Conservation (phyloP, 768 basidiomycete genomes). For the Psilocybe tampanensis region DNA sequence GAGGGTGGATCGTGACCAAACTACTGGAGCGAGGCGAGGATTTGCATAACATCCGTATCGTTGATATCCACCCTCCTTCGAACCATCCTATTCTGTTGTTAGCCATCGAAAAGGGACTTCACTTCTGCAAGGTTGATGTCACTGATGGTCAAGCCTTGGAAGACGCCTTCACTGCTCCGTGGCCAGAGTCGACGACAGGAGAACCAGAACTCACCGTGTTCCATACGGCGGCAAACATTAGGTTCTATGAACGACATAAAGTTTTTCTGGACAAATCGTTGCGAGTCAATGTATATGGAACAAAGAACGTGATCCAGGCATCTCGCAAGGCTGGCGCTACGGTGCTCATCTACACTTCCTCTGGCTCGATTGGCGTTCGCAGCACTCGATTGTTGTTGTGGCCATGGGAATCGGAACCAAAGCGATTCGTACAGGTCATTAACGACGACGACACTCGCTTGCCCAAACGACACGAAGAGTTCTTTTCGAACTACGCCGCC, state of each 20-base stretch:
- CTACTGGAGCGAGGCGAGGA: slow-evolving; percentile 74
- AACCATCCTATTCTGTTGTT: slow-evolving; percentile 50
- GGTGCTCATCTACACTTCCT: slow-evolving; percentile 72
- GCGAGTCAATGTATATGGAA: slow-evolving; percentile 67
- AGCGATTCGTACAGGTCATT: slow-evolving; percentile 61
- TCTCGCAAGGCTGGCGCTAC: slow-evolving; percentile 55
- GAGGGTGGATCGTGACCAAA: slow-evolving; percentile 76
- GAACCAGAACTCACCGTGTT: slow-evolving; percentile 63
- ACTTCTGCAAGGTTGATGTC: slow-evolving; percentile 63
- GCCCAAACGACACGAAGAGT: slow-evolving; percentile 58
- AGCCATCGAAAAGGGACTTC: slow-evolving; percentile 52
- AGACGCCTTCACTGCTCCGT: slow-evolving; percentile 64
- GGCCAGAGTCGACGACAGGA: slow-evolving; percentile 41
- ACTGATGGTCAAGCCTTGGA: slow-evolving; percentile 54
- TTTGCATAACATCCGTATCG: slow-evolving; percentile 59
- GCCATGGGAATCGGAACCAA: slow-evolving; percentile 72
- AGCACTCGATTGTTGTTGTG: slow-evolving; percentile 66
- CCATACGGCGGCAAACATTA: slow-evolving; percentile 78
- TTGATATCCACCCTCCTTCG: slow-evolving; percentile 67
- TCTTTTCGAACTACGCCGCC: slow-evolving; percentile 79
- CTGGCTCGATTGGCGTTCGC: slow-evolving; percentile 63
- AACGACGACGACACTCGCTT: slow-evolving; percentile 58
- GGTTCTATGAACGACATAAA: slow-evolving; percentile 69
- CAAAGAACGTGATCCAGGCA: slow-evolving; percentile 65
- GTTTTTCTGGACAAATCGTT: slow-evolving; percentile 55